Percentiles rank a stretch among this genome's conserved stretches.
Evolutionary conservation across 2,329 filamentous ascomycete genomes (phyloP).

Genomic region (Fusarium floridanum): DNA sequence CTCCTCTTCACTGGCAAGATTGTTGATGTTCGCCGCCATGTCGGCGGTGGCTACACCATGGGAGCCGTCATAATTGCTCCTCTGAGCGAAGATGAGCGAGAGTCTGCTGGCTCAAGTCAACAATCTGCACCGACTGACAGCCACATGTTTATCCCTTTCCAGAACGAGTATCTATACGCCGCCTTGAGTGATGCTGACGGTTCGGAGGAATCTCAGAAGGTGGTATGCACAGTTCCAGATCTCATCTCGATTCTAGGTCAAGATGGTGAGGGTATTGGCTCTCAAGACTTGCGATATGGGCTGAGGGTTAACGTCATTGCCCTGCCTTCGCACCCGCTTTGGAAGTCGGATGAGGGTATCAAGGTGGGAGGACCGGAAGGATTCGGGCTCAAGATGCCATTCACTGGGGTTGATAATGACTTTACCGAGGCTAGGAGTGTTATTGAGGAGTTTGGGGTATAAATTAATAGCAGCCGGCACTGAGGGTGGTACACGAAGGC

Average conservation of each 20-base stretch:
- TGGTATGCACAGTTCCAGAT: conserved; percentile 54
- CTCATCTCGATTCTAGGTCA: conserved; percentile 54
- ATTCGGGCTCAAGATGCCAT: conserved; percentile 50
- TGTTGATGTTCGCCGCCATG: conserved; percentile 54
- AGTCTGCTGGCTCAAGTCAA: conserved; percentile 30
- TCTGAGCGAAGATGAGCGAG: conserved; percentile 48
- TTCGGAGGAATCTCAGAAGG: conserved; percentile 46
- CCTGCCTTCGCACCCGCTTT: conserved; percentile 62
- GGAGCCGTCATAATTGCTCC: conserved; percentile 54
- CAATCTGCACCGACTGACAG: conserved; percentile 36
- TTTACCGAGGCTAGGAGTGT: conserved; percentile 64
- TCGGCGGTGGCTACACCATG: conserved; percentile 57
- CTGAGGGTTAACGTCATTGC: conserved; percentile 64
- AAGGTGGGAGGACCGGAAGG: conserved; percentile 52
- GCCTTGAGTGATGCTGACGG: conserved; percentile 50
- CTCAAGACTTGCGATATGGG: conserved; percentile 65
- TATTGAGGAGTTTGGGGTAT: conserved; percentile 61
- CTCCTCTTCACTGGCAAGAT: conserved; percentile 57
- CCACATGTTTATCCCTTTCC: conserved; percentile 56
- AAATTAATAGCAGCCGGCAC: background rate
- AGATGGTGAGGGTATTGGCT: conserved; percentile 64
- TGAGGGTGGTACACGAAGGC: background rate
- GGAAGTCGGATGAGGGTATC: conserved; percentile 57
- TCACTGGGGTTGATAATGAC: conserved; percentile 46
- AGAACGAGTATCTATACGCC: conserved; percentile 58